These are phyloP conservation scores for Talaromyces thailandensis DNA, from an alignment of 495 filamentous ascomycete species.

Conservation along the genomic window DNA sequence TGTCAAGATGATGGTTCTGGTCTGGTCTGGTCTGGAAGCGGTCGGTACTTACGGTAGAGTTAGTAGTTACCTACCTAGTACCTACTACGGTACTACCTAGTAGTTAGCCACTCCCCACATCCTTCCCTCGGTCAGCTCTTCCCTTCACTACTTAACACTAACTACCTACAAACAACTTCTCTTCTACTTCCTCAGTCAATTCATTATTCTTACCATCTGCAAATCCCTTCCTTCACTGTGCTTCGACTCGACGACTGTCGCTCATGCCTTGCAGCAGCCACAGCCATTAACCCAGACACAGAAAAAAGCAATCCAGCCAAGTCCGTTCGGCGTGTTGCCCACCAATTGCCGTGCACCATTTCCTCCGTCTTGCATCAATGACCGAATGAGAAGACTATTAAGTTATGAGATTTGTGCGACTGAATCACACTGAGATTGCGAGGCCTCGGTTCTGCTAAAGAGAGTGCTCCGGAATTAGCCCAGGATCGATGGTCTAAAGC, in stretches of 20 bases:
- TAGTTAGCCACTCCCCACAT: background rate
- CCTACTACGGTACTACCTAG: too few relatives aligned
- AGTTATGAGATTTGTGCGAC: background rate
- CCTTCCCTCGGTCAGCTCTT: background rate
- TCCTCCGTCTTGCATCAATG: background rate
- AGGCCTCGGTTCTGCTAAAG: background rate
- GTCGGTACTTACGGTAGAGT: background rate
- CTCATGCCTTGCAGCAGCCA: constrained; percentile 1
- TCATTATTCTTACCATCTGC: background rate
- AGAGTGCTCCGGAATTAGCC: background rate
- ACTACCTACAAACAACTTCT: background rate
- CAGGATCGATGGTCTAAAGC: background rate
- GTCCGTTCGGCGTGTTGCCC: background rate
- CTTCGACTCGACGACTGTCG: background rate
- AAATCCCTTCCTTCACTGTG: background rate
- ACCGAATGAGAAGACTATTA: background rate
- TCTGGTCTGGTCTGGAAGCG: background rate
- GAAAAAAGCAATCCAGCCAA: background rate
- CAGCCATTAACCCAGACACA: background rate
- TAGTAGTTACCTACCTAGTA: too few relatives aligned
- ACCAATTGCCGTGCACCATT: constrained; percentile 6
- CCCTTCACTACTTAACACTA: background rate
- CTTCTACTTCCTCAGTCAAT: background rate
- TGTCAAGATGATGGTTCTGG: background rate
- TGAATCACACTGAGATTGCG: background rate